A percentile compares a stretch with the other conserved stretches of the same genome.
Conservation (phyloP, 1,284 basidiomycete species). For the Moniliella sp. region DNA sequence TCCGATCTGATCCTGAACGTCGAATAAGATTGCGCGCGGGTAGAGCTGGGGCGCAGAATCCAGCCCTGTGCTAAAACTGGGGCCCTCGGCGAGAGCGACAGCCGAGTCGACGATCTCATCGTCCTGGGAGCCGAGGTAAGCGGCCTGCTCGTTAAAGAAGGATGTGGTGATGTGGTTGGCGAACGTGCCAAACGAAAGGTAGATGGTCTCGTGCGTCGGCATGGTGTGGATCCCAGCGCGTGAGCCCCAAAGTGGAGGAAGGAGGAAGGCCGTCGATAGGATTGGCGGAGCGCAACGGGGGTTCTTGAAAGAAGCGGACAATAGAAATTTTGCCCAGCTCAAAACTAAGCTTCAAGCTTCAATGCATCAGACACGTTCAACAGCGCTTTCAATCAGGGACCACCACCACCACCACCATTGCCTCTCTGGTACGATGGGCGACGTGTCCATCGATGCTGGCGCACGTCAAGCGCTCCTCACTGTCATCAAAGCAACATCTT, state of each 20-base stretch:
- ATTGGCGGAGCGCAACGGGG: no score
- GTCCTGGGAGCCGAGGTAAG: conserved; percentile 8
- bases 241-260: not conserved
- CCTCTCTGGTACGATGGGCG: no score
- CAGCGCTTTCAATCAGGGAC: no score
- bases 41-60: conserved; percentile 15
- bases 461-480: no score
- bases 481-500: conserved; percentile 1
- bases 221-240: not conserved
- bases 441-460: no score
- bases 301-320: no score
- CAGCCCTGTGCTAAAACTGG: conserved; percentile 16
- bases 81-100: conserved; percentile 23
- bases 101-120: conserved; percentile 5
- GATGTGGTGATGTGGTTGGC: conserved; percentile 25
- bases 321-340: no score
- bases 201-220: not conserved
- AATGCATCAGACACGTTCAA: no score
- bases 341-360: no score
- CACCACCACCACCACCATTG: no score
- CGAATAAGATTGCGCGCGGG: conserved; percentile 20
- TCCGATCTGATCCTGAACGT: conserved; percentile 19
- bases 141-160: conserved; percentile 27
- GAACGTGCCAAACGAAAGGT: conserved; percentile 21
- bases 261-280: no score